A percentile compares a stretch with the other conserved stretches of the same genome.
Conservation (phyloP, 2,329 filamentous ascomycete genomes). For the Cladosporium velox region DNA sequence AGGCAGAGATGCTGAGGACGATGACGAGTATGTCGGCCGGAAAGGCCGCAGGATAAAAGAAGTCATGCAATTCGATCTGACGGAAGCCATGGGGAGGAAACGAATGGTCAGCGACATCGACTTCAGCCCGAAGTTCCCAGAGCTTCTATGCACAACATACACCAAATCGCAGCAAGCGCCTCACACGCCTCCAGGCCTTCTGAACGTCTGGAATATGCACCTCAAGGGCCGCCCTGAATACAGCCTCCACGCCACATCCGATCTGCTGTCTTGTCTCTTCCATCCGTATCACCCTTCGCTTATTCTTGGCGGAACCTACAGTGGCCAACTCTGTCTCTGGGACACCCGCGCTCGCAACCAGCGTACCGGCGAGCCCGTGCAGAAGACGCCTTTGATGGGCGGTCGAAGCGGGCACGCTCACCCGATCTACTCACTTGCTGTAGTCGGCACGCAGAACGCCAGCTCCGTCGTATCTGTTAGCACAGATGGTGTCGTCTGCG, state of each 20-base stretch:
- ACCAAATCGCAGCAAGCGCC: conserved; percentile 72
- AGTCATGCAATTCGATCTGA: conserved; percentile 78
- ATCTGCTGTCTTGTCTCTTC: conserved; percentile 93
- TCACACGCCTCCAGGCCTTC: conserved; percentile 85
- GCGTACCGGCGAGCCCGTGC: conserved; percentile 72
- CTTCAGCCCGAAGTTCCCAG: conserved; percentile 89
- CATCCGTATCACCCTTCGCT: conserved; percentile 98
- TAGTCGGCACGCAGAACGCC: conserved; percentile 96
- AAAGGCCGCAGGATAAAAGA: conserved; percentile 79
- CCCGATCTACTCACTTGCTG: conserved; percentile 91
- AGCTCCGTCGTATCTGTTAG: conserved; percentile 98
- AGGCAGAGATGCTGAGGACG: conserved; percentile 70
- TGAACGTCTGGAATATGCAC: conserved; percentile 97
- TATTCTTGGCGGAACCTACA: conserved; percentile 94
- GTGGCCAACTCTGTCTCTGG: conserved; percentile 94
- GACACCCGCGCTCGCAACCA: conserved; percentile 78
- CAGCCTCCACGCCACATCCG: conserved; percentile 92
- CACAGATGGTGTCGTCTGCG: conserved; percentile 93
- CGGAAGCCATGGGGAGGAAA: conserved; percentile 92
- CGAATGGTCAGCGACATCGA: conserved; percentile 97
- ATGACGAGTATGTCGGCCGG: conserved; percentile 68
- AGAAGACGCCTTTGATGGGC: conserved; percentile 93
- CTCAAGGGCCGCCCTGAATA: conserved; percentile 94
- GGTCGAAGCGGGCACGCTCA: conserved; percentile 81
- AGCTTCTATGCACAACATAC: conserved; percentile 90